Evolutionary conservation across 2,329 filamentous ascomycete species (phyloP).

Genomic region (Aspergillus quadrilineatus): DNA sequence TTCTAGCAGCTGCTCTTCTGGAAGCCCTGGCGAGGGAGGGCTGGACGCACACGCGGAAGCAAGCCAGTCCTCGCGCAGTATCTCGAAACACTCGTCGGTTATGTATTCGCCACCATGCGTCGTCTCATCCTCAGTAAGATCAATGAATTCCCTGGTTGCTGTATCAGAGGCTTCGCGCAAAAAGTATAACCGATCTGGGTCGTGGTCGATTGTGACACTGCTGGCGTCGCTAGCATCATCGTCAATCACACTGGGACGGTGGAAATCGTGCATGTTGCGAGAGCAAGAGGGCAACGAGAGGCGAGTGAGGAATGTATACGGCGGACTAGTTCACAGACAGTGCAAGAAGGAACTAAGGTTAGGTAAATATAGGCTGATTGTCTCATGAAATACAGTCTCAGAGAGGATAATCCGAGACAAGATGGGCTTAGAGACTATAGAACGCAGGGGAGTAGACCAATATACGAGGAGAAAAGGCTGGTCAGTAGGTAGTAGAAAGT

Average conservation of each 20-base stretch:
- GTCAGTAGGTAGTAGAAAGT: background rate
- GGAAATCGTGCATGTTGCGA: background rate
- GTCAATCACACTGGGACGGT: background rate
- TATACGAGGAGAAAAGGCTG: background rate
- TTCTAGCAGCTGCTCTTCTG: slow-evolving; percentile 4
- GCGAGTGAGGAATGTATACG: background rate
- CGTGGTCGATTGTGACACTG: slow-evolving; percentile 16
- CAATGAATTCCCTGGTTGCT: slow-evolving; percentile 9
- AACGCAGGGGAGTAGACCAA: background rate
- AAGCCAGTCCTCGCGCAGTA: slow-evolving; percentile 15
- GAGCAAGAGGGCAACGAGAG: background rate
- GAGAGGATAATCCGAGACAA: no score
- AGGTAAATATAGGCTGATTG: background rate
- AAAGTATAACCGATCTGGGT: slow-evolving; percentile 15
- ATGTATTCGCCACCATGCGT: slow-evolving; percentile 26
- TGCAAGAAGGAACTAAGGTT: background rate
- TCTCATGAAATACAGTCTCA: background rate
- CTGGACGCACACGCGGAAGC: background rate
- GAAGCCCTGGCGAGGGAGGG: background rate
- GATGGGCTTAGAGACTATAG: no score
- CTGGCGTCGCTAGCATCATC: slow-evolving; percentile 10
- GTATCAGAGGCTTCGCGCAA: background rate
- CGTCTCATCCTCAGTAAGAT: slow-evolving; percentile 10
- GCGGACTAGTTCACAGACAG: background rate
- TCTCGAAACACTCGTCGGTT: slow-evolving; percentile 27